Evolutionary conservation across 768 basidiomycete species (phyloP).

Genomic region (Daedaleopsis sinensis): DNA sequence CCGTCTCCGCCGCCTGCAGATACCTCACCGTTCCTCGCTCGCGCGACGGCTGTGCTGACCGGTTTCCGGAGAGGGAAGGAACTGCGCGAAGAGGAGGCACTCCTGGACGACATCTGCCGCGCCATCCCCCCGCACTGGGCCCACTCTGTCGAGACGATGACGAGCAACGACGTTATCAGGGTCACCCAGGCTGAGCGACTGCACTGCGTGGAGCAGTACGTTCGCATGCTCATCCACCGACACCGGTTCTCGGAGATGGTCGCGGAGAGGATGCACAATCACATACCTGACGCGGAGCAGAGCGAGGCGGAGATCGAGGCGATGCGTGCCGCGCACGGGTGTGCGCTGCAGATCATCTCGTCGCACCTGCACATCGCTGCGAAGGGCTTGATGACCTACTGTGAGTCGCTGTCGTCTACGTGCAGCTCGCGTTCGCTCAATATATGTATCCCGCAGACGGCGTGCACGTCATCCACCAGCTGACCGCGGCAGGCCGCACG

Average conservation of each 20-base stretch:
- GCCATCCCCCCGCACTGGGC: slow-evolving; percentile 78
- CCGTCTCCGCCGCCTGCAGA: slow-evolving; percentile 66
- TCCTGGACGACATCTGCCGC: slow-evolving; percentile 79
- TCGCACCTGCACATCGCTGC: slow-evolving; percentile 85
- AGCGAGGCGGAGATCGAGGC: slow-evolving; percentile 76
- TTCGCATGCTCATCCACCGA: slow-evolving; percentile 85
- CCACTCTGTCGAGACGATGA: slow-evolving; percentile 78
- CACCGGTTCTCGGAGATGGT: slow-evolving; percentile 82
- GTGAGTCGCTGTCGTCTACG: slow-evolving; percentile 47
- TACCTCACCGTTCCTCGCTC: slow-evolving; percentile 74
- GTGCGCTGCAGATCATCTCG: slow-evolving; percentile 80
- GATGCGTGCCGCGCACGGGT: slow-evolving; percentile 73
- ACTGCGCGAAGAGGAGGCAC: slow-evolving; percentile 75
- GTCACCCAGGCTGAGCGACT: slow-evolving; percentile 87
- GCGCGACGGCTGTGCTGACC: slow-evolving; percentile 69
- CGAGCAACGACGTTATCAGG: slow-evolving; percentile 84
- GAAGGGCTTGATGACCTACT: slow-evolving; percentile 93
- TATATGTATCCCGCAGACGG: slow-evolving; percentile 58
- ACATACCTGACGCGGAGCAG: slow-evolving; percentile 52
- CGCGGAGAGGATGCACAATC: slow-evolving; percentile 61
- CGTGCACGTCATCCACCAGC: slow-evolving; percentile 93
- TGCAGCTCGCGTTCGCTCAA: not conserved
- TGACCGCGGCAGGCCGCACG: slow-evolving; percentile 92
- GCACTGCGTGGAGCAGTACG: slow-evolving; percentile 86
- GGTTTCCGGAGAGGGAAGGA: slow-evolving; percentile 64